Base-by-base conservation (phyloP, 768 basidiomycete genomes). In the Boletus reticulatus region DNA sequence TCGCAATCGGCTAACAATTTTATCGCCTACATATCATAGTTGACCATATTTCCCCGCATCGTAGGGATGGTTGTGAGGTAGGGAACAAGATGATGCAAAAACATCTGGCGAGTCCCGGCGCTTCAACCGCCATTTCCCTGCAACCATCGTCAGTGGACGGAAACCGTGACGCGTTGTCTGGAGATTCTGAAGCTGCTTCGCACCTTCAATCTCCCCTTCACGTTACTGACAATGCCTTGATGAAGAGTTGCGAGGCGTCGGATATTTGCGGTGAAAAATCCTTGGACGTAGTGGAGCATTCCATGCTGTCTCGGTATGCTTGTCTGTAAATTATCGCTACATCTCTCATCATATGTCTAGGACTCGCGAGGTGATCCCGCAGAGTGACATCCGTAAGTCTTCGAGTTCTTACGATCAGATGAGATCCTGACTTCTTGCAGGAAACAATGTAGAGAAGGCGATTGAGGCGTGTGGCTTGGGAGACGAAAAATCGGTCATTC, bases 31-130 rank as follows among this genome's bases (percentile, higher is more conserved):
- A 37, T 20, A n/a, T n/a, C 16, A 14, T 55, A 91, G 94, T 95
- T 53, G 92, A 95, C 63, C 80, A 92, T 11, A 93, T 95, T 56
- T 72, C 95, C 45, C 82, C 85, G 48, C 29, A 12, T n/a, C 48
- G 12, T 20, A 14, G 14, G n/a, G 41, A 50, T 24, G 34, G 19
- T 3, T 16, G 6, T 11, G 38, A 4, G 11, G 7, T 7, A 12
- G 19, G 19, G 48, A 14, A 8, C 20, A 39, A 32, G 39, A 12
- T 6, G 13, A 16, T 7, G 24, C 9, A 50, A 42, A 16, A 5
- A 12, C 27, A 3, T 39, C 41, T 12, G 7, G 19, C n/a, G 9
- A n/a, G 38, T 16, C 20, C 43, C 0, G 12, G n/a, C n/a, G n/a
- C 20, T 20, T 17, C n/a, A 2, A 31, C 13, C 6, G 16, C 11